A percentile compares a stretch with the other conserved stretches of the same genome.
These are phyloP conservation scores for Aspergillus chevalieri DNA, from an alignment of 2,329 filamentous ascomycete genomes.

Conservation along the genomic window DNA sequence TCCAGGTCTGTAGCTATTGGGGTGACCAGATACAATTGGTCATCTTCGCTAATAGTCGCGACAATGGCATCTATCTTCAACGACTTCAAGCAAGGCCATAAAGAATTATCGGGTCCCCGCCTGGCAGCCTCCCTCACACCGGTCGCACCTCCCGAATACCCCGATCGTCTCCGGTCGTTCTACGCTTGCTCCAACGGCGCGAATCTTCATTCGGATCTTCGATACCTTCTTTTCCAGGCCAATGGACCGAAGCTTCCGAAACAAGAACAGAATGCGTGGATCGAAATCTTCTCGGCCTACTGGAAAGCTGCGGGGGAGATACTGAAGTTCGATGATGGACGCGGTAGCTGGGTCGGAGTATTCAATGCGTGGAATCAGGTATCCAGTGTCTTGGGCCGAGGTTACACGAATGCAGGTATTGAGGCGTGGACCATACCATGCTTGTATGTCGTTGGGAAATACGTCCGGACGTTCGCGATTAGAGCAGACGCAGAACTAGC, in stretches of 20 bases:
- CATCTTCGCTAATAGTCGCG: background rate
- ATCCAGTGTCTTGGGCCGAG: conserved; percentile 67
- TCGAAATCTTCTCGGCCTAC: conserved; percentile 74
- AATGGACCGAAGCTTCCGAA: conserved; percentile 52
- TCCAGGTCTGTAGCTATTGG: too few relatives aligned
- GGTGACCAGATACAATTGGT: background rate
- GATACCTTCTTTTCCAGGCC: conserved; percentile 62
- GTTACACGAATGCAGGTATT: conserved; percentile 70
- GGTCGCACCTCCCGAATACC: conserved; percentile 55
- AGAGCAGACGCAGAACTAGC: conserved; percentile 70
- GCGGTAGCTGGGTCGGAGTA: conserved; percentile 69
- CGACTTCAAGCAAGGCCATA: conserved; percentile 66
- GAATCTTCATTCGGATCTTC: conserved; percentile 63
- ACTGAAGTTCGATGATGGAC: conserved; percentile 51
- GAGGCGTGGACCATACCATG: conserved; percentile 90
- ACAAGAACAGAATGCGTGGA: conserved; percentile 72
- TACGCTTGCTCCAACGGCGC: conserved; percentile 64
- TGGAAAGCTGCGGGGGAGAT: conserved; percentile 78
- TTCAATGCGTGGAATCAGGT: conserved; percentile 89
- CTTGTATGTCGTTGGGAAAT: conserved; percentile 80
- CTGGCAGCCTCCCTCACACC: conserved; percentile 73
- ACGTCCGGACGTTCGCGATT: conserved; percentile 81
- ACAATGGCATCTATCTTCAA: conserved; percentile 68
- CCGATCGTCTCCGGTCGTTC: conserved; percentile 62
- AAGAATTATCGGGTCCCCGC: conserved; percentile 59